phyloP scores from a whole-genome alignment of 2,329 filamentous ascomycete genomes.

The Fusarium globosum region DNA sequence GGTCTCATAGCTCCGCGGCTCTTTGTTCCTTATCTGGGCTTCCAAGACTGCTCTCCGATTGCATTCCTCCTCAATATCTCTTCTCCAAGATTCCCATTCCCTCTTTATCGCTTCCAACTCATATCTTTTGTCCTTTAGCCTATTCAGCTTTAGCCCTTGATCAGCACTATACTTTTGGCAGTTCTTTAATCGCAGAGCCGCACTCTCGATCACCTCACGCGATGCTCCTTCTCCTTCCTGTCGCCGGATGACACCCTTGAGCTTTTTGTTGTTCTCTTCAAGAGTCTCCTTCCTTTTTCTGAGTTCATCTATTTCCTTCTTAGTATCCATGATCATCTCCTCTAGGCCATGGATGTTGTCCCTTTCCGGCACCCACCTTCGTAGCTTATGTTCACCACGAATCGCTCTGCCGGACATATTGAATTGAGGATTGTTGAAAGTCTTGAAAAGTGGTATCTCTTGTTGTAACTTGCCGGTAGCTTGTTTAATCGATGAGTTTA shows the following conservation, averaged over 20 bases:
- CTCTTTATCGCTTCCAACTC: neutral
- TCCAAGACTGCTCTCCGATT: neutral
- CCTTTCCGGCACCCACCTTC: neutral
- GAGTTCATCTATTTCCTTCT: accelerated
- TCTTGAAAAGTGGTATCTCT: neutral
- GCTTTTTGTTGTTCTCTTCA: accelerated
- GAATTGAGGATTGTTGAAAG: neutral
- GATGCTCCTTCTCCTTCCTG: neutral
- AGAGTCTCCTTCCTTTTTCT: accelerated
- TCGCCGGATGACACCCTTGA: neutral
- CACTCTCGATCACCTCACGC: neutral
- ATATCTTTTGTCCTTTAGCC: neutral
- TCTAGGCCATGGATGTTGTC: neutral
- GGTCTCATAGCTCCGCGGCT: neutral
- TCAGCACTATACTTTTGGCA: neutral
- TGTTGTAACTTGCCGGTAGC: neutral
- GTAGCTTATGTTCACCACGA: neutral
- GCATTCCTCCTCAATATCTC: neutral
- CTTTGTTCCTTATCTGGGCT: neutral
- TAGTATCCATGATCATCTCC: neutral
- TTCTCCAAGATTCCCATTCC: neutral
- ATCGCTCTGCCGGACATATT: neutral
- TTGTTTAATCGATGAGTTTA: neutral
- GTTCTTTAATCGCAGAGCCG: too few relatives aligned
- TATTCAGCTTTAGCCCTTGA: neutral